phyloP scores from a whole-genome alignment of 106 monocot species.

The Phalaenopsis aphrodite region DNA sequence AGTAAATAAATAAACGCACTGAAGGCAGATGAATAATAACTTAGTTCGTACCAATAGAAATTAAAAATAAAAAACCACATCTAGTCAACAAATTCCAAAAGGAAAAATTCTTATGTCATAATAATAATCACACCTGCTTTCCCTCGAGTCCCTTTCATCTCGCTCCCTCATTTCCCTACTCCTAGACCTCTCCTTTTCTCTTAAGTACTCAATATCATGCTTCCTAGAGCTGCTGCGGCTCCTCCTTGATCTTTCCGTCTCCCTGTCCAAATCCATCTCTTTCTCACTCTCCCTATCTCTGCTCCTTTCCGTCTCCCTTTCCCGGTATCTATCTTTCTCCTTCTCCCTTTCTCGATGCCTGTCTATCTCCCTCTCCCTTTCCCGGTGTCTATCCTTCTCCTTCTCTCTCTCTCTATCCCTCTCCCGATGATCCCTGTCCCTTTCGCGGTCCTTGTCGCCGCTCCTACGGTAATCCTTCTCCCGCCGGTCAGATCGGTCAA shows the following conservation, averaged over 20 bases:
- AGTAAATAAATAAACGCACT: neutral
- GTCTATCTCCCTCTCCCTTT: neutral
- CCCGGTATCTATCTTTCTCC: neutral
- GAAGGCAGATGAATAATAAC: neutral
- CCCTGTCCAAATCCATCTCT: neutral
- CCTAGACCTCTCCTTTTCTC: neutral
- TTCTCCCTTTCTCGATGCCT: slow-evolving; percentile 10
- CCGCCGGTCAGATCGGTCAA: slow-evolving; percentile 1
- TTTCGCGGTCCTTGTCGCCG: slow-evolving; percentile 6
- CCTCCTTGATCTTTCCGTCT: slow-evolving; percentile 8
- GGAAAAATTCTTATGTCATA: neutral
- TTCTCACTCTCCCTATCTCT: slow-evolving; percentile 6
- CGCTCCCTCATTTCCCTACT: slow-evolving; percentile 7
- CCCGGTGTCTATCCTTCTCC: slow-evolving; percentile 2
- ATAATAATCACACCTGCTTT: slow-evolving; percentile 3
- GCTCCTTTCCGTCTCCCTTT: neutral
- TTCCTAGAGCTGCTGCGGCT: slow-evolving; percentile 5
- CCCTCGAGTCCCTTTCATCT: slow-evolving; percentile 9
- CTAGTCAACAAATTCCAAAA: neutral
- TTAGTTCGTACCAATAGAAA: neutral
- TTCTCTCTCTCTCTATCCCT: slow-evolving; percentile 14
- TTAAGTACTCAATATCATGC: neutral
- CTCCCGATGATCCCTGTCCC: slow-evolving; percentile 9
- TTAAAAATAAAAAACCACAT: neutral
- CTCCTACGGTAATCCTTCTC: slow-evolving; percentile 14